Evolutionary conservation across 305 asterid genomes (phyloP).

Genomic region (Striga hermonthica): DNA sequence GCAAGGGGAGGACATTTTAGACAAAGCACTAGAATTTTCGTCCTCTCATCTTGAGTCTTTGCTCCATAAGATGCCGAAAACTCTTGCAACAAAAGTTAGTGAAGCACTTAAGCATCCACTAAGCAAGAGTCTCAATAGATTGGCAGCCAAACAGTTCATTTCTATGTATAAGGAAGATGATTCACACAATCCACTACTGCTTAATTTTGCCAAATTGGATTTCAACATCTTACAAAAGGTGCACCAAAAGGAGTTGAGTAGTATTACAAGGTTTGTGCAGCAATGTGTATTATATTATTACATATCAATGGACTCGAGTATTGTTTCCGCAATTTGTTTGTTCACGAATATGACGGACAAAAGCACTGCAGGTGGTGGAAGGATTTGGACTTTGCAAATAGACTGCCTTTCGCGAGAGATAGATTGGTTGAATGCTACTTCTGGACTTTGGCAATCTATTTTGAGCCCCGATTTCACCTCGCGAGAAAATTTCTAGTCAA

Average conservation of each 20-base stretch:
- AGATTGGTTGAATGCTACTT: slow-evolving; percentile 11
- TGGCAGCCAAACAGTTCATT: slow-evolving; percentile 32
- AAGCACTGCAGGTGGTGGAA: slow-evolving; percentile 41
- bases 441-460: not conserved
- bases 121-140: slow-evolving; percentile 27
- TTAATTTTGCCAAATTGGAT: slow-evolving; percentile 39
- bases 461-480: not conserved
- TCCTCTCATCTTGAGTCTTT: slow-evolving; percentile 24
- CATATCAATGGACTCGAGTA: no score
- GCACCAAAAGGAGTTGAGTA: slow-evolving; percentile 36
- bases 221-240: slow-evolving; percentile 41
- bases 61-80: not conserved
- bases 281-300: no score
- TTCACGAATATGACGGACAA: not conserved
- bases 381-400: slow-evolving; percentile 29
- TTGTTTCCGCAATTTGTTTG: no score
- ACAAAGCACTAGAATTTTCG: slow-evolving; percentile 37
- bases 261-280: slow-evolving; percentile 30
- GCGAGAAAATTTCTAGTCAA: slow-evolving; percentile 2
- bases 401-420: slow-evolving; percentile 35
- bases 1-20: slow-evolving; percentile 38
- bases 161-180: slow-evolving; percentile 33
- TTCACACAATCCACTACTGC: slow-evolving; percentile 24
- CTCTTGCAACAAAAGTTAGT: slow-evolving; percentile 8
- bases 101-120: slow-evolving; percentile 38